Percentiles rank a stretch among this genome's conserved stretches.
phyloP scores from a whole-genome alignment of 2,329 filamentous ascomycete genomes.

The Amauroascus verrucosus region DNA sequence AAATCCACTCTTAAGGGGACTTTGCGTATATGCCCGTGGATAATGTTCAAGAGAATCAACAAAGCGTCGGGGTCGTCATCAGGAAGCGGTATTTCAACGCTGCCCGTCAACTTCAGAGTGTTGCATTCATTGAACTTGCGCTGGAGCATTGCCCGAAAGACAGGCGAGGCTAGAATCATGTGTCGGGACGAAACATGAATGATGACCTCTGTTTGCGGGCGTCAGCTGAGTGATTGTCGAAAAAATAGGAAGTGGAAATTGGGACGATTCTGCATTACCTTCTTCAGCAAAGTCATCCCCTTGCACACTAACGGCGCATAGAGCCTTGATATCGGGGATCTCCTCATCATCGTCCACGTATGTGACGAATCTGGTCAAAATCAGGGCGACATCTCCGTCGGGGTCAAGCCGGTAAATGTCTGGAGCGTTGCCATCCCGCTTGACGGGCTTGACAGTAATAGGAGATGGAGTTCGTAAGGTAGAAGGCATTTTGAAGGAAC shows the following conservation, averaged over 20 bases:
- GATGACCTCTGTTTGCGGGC: slow-evolving; percentile 12
- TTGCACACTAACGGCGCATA: background rate
- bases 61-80: slow-evolving; percentile 26
- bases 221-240: background rate
- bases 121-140: slow-evolving; percentile 16
- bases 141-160: slow-evolving; percentile 18
- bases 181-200: slow-evolving; percentile 17
- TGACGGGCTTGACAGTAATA: slow-evolving; percentile 2
- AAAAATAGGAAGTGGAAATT: background rate
- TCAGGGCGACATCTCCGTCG: slow-evolving; percentile 15
- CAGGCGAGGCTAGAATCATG: slow-evolving; percentile 16
- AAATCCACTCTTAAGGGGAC: slow-evolving; percentile 18
- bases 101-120: slow-evolving; percentile 10
- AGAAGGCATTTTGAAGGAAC: slow-evolving; percentile 13
- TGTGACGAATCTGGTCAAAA: slow-evolving; percentile 14
- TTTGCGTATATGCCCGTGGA: slow-evolving; percentile 23
- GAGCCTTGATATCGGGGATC: background rate
- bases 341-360: slow-evolving; percentile 11
- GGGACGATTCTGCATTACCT: slow-evolving; percentile 9
- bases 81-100: slow-evolving; percentile 20
- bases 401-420: slow-evolving; percentile 16
- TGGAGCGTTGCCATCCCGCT: background rate
- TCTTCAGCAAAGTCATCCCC: slow-evolving; percentile 12
- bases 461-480: slow-evolving; percentile 11
- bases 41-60: slow-evolving; percentile 24